phyloP scores from a whole-genome alignment of 176 grass and related monocot genomes.

The Cenchrus fungigraminus region DNA sequence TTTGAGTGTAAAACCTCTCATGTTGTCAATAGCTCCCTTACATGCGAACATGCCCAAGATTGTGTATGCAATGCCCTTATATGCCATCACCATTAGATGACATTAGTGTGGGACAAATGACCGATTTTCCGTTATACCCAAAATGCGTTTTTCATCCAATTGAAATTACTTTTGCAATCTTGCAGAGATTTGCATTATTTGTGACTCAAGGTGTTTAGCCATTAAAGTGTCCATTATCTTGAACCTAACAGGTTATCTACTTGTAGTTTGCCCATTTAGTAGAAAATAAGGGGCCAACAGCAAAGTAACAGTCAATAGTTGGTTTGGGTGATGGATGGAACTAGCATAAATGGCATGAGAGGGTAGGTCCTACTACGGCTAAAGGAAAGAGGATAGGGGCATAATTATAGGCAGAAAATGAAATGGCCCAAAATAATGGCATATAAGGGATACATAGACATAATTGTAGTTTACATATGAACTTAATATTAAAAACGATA shows the following conservation, averaged over 20 bases:
- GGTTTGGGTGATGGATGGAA: constrained; percentile 1
- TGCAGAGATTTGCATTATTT: not conserved
- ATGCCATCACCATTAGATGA: not conserved
- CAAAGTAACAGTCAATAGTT: constrained; percentile 4
- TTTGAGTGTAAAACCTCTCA: not conserved
- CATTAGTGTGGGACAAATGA: constrained; percentile 1
- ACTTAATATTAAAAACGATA: constrained; percentile 34
- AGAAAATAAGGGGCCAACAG: constrained; percentile 1
- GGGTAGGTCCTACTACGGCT: not conserved
- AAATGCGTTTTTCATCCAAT: not conserved
- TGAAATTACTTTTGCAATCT: not conserved
- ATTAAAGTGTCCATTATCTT: not conserved
- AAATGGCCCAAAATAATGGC: not conserved
- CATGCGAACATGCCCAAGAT: constrained; percentile 10
- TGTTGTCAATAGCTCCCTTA: constrained; percentile 11
- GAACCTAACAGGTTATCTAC: not conserved
- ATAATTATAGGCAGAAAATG: not conserved
- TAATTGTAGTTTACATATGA: constrained; percentile 19
- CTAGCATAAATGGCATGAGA: not conserved
- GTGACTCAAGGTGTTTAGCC: not conserved
- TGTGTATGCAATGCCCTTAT: constrained; percentile 1
- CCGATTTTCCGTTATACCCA: not conserved
- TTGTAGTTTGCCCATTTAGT: not conserved
- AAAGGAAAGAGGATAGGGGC: not conserved
- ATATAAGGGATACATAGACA: constrained; percentile 7